These are phyloP conservation scores for Sanghuangporus baumii DNA, from an alignment of 1,284 basidiomycete genomes.

Conservation along the genomic window DNA sequence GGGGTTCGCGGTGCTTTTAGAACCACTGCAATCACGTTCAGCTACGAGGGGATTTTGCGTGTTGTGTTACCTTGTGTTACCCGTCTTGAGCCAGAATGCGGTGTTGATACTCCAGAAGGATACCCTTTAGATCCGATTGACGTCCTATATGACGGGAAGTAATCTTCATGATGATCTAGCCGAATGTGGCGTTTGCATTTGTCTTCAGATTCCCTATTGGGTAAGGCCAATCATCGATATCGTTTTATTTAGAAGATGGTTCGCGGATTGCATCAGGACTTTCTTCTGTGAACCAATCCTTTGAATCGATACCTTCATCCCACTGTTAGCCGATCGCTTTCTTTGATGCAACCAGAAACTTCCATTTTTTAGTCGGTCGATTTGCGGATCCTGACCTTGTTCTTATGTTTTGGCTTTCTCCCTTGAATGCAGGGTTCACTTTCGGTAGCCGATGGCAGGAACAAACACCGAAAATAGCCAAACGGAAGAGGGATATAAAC, in stretches of 20 bases:
- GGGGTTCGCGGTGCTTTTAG: background rate
- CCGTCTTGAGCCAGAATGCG: background rate
- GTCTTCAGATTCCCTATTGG: background rate
- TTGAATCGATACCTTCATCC: background rate
- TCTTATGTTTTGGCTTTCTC: background rate
- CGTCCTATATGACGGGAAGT: background rate
- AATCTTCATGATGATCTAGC: background rate
- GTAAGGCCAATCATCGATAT: slow-evolving; percentile 4
- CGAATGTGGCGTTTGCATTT: background rate
- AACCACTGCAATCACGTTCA: background rate
- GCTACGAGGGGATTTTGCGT: background rate
- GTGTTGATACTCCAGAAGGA: too few relatives aligned
- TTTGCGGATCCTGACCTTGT: background rate
- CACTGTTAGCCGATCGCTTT: background rate
- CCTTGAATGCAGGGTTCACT: background rate
- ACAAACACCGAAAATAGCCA: background rate
- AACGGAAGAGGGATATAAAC: background rate
- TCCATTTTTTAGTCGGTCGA: background rate
- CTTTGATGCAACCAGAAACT: slow-evolving; percentile 4
- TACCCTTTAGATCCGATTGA: background rate
- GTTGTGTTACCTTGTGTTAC: background rate
- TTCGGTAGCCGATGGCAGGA: background rate
- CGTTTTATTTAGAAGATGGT: background rate
- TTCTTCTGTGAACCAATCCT: background rate
- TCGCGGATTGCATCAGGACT: background rate